Evolutionary conservation across 192 early-diverging fungal species (phyloP).

Genomic region (Phycomyces blakesleeanus): DNA sequence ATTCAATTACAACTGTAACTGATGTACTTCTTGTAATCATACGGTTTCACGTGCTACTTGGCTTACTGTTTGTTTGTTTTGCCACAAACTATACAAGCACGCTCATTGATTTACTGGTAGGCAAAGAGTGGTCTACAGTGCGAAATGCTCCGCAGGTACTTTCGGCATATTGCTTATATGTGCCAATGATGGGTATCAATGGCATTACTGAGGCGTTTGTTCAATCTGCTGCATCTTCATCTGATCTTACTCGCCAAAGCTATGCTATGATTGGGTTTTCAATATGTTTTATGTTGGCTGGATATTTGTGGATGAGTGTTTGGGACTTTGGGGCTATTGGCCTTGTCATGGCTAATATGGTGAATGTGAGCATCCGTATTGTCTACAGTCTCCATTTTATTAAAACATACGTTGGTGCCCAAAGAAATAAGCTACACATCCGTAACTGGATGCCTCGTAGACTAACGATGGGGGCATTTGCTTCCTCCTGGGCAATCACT

Average conservation of each 20-base stretch:
- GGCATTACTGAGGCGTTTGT: constrained; percentile 94
- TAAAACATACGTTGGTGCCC: constrained; percentile 47
- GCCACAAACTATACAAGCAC: constrained; percentile 78
- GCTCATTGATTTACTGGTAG: constrained; percentile 63
- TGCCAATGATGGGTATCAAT: constrained; percentile 93
- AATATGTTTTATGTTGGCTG: constrained; percentile 57
- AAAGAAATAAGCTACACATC: constrained; percentile 30
- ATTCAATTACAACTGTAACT: not conserved
- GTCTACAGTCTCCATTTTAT: constrained; percentile 67
- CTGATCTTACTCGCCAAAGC: constrained; percentile 58
- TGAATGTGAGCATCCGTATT: constrained; percentile 80
- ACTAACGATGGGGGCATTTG: constrained; percentile 44
- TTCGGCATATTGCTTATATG: constrained; percentile 80
- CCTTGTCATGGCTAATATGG: constrained; percentile 80
- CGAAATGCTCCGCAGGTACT: constrained; percentile 54
- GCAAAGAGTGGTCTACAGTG: constrained; percentile 47
- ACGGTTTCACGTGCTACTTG: constrained; percentile 71
- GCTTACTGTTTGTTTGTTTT: constrained; percentile 71
- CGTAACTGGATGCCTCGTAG: constrained; percentile 40
- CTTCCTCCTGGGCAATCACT: constrained; percentile 49
- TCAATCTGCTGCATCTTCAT: constrained; percentile 73
- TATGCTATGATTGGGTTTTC: constrained; percentile 77
- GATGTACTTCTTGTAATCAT: constrained; percentile 39
- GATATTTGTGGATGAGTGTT: constrained; percentile 55
- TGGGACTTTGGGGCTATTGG: constrained; percentile 68